phyloP scores from a whole-genome alignment of 129 eudicot species.

The Glebionis coronaria region DNA sequence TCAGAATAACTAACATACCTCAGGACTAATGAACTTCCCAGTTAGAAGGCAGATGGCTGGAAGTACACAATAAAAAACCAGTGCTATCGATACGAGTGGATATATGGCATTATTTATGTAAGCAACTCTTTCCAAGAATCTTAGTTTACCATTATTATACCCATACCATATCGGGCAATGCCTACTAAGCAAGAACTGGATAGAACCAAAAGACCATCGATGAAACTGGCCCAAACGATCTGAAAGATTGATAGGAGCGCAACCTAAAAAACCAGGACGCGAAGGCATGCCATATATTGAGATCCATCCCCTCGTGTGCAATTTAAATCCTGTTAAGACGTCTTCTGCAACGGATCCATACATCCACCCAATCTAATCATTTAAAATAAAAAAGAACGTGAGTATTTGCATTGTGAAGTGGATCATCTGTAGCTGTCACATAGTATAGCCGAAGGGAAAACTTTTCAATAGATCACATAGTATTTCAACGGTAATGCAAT shows the following conservation, averaged over 20 bases:
- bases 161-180: slow-evolving; percentile 95
- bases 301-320: slow-evolving; percentile 87
- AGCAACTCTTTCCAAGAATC: slow-evolving; percentile 65
- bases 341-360: slow-evolving; percentile 85
- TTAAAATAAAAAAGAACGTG: background rate
- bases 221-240: slow-evolving; percentile 85
- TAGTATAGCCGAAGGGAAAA: too few species aligned
- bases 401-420: background rate
- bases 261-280: slow-evolving; percentile 81
- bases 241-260: slow-evolving; percentile 90
- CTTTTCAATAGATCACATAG: too few species aligned
- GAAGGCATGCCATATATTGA: slow-evolving; percentile 81
- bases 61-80: slow-evolving; percentile 71
- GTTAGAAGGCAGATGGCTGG: too few species aligned
- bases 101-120: slow-evolving; percentile 78
- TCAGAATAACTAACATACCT: too few species aligned
- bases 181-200: slow-evolving; percentile 72
- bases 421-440: too few species aligned
- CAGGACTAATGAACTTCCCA: slow-evolving; percentile 68
- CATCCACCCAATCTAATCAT: slow-evolving; percentile 74
- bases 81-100: slow-evolving; percentile 69
- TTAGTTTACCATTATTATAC: slow-evolving; percentile 61
- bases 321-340: slow-evolving; percentile 78
- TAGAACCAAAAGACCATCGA: slow-evolving; percentile 83
- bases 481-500: too few species aligned